Evolutionary conservation across 495 filamentous ascomycete species (phyloP).

Genomic region (Rhypophila decipiens): DNA sequence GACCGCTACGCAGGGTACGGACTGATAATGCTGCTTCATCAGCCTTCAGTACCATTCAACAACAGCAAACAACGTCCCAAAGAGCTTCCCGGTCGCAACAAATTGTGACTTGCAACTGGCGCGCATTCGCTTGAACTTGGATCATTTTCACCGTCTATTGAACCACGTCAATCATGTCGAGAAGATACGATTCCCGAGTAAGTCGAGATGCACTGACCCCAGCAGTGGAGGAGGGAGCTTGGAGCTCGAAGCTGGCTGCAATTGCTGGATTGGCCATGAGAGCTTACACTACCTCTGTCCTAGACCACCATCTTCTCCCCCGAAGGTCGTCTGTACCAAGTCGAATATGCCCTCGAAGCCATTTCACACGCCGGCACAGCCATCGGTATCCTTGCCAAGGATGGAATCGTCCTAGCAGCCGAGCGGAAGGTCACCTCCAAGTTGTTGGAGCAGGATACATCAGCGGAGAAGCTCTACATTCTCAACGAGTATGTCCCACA

Average conservation of each 20-base stretch:
- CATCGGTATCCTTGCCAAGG: constrained; percentile 90
- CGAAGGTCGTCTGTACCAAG: constrained; percentile 96
- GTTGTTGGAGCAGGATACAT: constrained; percentile 97
- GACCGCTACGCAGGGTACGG: constrained; percentile 1
- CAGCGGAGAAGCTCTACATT: constrained; percentile 98
- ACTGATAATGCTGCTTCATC: constrained; percentile 9
- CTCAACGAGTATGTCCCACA: constrained; percentile 78
- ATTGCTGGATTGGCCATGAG: background rate
- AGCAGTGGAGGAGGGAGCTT: constrained; percentile 2
- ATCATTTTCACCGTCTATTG: background rate
- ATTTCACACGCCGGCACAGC: constrained; percentile 98
- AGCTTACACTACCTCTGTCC: constrained; percentile 35
- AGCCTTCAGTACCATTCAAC: constrained; percentile 16
- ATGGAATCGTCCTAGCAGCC: constrained; percentile 98
- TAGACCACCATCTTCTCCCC: constrained; percentile 99
- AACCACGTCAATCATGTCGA: constrained; percentile 63
- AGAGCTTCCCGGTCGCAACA: no score
- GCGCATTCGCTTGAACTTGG: no score
- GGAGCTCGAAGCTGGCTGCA: constrained; percentile 7
- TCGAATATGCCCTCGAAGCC: constrained; percentile 97
- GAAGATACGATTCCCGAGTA: constrained; percentile 97
- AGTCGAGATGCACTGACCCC: constrained; percentile 20
- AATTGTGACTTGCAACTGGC: no score
- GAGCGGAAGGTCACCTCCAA: constrained; percentile 99
- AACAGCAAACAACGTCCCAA: no score